phyloP scores from a whole-genome alignment of 441 rosid genomes.

The Dalechampia spathulata region DNA sequence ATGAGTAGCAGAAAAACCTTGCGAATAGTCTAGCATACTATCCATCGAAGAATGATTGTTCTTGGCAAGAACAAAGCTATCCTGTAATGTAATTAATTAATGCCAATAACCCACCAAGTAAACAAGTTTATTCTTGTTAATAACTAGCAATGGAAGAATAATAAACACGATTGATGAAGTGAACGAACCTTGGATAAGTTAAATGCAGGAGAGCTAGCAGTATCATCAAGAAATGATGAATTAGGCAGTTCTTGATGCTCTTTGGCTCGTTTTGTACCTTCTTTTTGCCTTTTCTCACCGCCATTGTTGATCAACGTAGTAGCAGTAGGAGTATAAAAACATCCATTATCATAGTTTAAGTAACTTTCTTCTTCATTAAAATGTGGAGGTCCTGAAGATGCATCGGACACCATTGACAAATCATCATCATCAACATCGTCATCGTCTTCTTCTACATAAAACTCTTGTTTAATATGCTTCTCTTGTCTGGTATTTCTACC shows the following conservation, averaged over 20 bases:
- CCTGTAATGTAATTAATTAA: slow-evolving; percentile 19
- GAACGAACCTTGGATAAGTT: slow-evolving; percentile 38
- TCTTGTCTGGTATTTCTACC: slow-evolving; percentile 7
- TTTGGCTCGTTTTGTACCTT: slow-evolving; percentile 20
- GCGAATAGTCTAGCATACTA: slow-evolving; percentile 52
- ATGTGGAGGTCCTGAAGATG: slow-evolving; percentile 94
- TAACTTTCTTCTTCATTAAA: slow-evolving; percentile 32
- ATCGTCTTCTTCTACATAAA: background rate
- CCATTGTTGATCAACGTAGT: slow-evolving; percentile 12
- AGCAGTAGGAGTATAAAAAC: slow-evolving; percentile 7
- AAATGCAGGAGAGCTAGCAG: slow-evolving; percentile 79
- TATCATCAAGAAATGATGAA: slow-evolving; percentile 61
- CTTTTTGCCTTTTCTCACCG: slow-evolving; percentile 30
- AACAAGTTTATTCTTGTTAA: too few species aligned
- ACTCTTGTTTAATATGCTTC: slow-evolving; percentile 6
- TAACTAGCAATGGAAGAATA: too few species aligned
- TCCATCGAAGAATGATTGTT: slow-evolving; percentile 40
- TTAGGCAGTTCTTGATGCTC: slow-evolving; percentile 26
- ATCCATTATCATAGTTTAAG: slow-evolving; percentile 17
- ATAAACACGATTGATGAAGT: background rate
- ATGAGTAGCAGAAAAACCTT: slow-evolving; percentile 56
- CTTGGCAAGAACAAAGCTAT: slow-evolving; percentile 21
- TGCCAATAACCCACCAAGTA: background rate
- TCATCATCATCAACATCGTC: slow-evolving; percentile 53
- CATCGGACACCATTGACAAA: slow-evolving; percentile 91